Conservation (phyloP, 2,329 filamentous ascomycete genomes). For the Ceratocystis papillata region DNA sequence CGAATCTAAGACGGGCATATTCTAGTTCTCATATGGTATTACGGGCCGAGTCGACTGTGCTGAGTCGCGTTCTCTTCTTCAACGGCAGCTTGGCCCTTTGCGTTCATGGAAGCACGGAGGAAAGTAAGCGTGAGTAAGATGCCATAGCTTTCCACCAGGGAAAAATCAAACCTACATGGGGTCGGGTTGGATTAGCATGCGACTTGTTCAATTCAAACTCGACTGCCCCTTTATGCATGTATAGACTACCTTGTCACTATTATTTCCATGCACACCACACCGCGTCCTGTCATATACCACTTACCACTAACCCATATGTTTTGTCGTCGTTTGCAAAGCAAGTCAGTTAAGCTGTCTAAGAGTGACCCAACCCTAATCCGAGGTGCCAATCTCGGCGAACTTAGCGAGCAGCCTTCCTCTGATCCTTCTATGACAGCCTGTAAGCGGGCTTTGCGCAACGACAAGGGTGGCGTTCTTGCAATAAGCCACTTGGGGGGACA, state of each 20-base stretch:
- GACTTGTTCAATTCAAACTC: background rate
- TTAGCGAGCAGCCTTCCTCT: constrained; percentile 15
- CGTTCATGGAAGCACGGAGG: background rate
- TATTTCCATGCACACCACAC: no score
- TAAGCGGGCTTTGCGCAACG: background rate
- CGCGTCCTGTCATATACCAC: no score
- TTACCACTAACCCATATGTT: no score
- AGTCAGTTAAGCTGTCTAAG: background rate
- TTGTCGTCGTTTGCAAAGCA: no score
- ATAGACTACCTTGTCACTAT: background rate
- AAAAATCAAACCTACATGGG: no score
- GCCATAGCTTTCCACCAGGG: background rate
- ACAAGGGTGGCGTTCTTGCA: background rate
- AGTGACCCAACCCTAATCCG: background rate
- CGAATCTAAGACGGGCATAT: background rate
- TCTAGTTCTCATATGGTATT: background rate
- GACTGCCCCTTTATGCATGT: constrained; percentile 1
- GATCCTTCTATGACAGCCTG: constrained; percentile 16
- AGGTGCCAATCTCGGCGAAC: constrained; percentile 6
- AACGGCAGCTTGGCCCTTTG: background rate
- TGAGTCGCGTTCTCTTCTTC: background rate
- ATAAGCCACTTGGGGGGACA: background rate
- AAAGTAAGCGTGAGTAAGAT: background rate
- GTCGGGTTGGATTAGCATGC: background rate
- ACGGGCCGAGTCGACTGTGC: background rate